Evolutionary conservation across 495 filamentous ascomycete species (phyloP).

Genomic region (Cercophora scortea): DNA sequence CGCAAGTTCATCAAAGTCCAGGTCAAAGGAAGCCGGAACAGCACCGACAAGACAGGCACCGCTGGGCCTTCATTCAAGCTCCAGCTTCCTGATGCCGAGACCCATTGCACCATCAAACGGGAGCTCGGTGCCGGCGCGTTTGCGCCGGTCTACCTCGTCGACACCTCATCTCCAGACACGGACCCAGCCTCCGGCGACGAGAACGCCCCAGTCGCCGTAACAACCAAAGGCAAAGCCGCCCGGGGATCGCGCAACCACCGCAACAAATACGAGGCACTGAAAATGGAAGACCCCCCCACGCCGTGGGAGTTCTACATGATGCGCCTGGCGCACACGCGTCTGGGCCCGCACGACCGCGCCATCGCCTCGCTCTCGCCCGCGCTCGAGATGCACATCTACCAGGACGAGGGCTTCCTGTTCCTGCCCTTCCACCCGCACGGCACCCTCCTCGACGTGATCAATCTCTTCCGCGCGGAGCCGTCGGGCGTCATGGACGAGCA

Average conservation of each 20-base stretch:
- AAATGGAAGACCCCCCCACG: conserved; percentile 79
- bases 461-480: conserved; percentile 66
- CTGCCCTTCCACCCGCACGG: conserved; percentile 86
- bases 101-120: conserved; percentile 68
- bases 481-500: conserved; percentile 74
- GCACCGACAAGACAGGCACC: conserved; percentile 18
- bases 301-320: conserved; percentile 98
- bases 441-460: conserved; percentile 87
- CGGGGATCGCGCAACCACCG: conserved; percentile 26
- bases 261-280: conserved; percentile 69
- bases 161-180: conserved; percentile 49
- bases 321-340: conserved; percentile 64
- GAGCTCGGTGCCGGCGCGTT: conserved; percentile 91
- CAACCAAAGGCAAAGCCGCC: conserved; percentile 10
- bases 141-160: conserved; percentile 86
- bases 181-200: conserved; percentile 30
- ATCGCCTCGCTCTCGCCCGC: conserved; percentile 68
- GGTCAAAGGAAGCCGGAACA: conserved; percentile 46
- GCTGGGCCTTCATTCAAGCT: conserved; percentile 48
- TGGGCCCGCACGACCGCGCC: conserved; percentile 58
- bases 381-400: conserved; percentile 81
- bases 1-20: conserved; percentile 66
- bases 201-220: conserved; percentile 28
- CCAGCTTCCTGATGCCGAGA: conserved; percentile 52
- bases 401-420: conserved; percentile 74